Conservation (phyloP, 768 basidiomycete genomes). For the Suillus plorans region DNA sequence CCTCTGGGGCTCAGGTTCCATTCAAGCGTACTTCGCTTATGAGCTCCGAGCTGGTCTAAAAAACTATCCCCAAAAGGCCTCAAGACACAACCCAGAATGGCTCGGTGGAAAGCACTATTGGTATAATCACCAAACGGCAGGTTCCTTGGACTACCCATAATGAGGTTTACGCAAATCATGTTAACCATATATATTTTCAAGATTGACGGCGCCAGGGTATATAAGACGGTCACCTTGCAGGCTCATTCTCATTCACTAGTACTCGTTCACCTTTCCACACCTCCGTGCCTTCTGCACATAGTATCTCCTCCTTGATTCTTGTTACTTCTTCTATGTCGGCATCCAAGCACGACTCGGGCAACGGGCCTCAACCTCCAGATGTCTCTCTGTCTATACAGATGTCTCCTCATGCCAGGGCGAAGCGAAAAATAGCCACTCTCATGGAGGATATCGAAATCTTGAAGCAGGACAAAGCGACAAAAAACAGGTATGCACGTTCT, state of each 20-base stretch:
- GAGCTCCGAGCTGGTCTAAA: too few species aligned
- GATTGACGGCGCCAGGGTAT: not conserved
- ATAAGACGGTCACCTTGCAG: not conserved
- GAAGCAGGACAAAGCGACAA: not conserved
- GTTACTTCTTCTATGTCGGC: not conserved
- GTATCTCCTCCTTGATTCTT: not conserved
- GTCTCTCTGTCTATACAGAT: not conserved
- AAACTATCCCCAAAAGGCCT: not conserved
- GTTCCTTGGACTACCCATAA: not conserved
- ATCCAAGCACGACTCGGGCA: not conserved
- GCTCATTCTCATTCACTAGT: not conserved
- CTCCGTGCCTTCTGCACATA: too few species aligned
- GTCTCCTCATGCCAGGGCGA: too few species aligned
- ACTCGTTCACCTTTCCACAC: not conserved
- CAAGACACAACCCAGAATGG: not conserved
- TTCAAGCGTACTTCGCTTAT: too few species aligned
- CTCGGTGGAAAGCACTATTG: not conserved
- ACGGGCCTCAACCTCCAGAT: not conserved
- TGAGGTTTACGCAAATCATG: not conserved
- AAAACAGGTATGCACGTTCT: not conserved
- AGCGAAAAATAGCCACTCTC: too few species aligned
- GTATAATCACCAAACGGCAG: not conserved
- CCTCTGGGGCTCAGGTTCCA: too few species aligned
- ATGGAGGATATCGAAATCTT: too few species aligned
- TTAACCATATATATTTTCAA: not conserved